These are phyloP conservation scores for Chlorella sp. DNA, from an alignment of 139 green algal genomes.

Conservation along the genomic window DNA sequence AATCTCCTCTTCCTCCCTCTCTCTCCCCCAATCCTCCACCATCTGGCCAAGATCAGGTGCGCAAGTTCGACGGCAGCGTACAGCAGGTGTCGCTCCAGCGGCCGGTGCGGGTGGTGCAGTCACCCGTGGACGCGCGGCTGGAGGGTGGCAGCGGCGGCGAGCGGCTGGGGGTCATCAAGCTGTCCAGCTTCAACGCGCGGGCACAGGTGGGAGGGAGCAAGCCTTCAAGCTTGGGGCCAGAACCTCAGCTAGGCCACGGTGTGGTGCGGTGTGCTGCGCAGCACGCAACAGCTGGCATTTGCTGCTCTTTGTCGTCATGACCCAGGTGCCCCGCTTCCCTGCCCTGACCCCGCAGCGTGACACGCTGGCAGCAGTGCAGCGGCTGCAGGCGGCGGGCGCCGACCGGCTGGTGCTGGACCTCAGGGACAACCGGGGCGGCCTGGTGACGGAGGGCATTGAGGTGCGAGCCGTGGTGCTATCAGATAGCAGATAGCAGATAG, in stretches of 20 bases:
- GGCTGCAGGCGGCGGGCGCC: conserved; percentile 66
- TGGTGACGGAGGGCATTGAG: conserved; percentile 93
- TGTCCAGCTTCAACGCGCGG: conserved; percentile 83
- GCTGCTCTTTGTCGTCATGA: too few relatives aligned
- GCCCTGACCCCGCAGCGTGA: conserved; percentile 57
- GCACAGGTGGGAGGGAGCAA: conserved; percentile 44
- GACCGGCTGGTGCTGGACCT: conserved; percentile 90
- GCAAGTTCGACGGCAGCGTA: conserved; percentile 16
- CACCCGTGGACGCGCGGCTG: conserved; percentile 11
- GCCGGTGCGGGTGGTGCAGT: conserved; percentile 15
- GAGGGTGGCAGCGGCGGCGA: conserved; percentile 8
- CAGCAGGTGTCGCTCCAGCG: conserved; percentile 23
- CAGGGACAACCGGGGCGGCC: conserved; percentile 91
- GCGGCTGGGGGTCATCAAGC: conserved; percentile 65
- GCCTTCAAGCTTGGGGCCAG: too few relatives aligned
- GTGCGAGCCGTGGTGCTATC: conserved; percentile 57
- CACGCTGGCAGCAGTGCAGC: conserved; percentile 69
- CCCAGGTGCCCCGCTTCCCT: not conserved
- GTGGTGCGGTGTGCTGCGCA: too few relatives aligned
- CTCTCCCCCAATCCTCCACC: not conserved
- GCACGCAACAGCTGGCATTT: too few relatives aligned
- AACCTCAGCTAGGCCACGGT: too few relatives aligned
- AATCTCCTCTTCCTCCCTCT: too few relatives aligned
- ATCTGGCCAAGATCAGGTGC: not conserved
- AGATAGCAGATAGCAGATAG: too few relatives aligned